A percentile compares a stretch with the other conserved stretches of the same genome.
phyloP scores from a whole-genome alignment of 768 basidiomycete species.

The Kwoniella heveanensis region DNA sequence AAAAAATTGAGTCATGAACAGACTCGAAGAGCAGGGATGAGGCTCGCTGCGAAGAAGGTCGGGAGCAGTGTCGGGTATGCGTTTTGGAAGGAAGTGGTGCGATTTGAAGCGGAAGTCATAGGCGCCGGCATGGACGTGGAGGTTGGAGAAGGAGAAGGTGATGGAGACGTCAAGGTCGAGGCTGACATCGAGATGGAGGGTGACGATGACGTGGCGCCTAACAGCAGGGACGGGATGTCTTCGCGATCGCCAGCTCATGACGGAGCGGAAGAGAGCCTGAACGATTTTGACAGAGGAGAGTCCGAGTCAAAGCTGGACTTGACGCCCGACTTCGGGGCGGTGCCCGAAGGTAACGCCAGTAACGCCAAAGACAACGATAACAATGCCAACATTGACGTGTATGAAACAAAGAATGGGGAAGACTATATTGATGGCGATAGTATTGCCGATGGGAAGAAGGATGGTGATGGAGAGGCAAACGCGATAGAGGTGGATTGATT shows the following conservation, averaged over 20 bases:
- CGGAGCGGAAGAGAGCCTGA: no score
- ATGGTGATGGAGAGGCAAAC: no score
- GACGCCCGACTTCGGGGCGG: no score
- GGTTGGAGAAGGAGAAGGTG: not conserved
- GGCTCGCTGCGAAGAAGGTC: slow-evolving; percentile 8
- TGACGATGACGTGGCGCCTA: not conserved
- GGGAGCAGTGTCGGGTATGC: slow-evolving; percentile 10
- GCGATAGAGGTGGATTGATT: not conserved
- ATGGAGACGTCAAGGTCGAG: not conserved
- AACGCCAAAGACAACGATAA: no score
- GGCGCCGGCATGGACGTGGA: not conserved
- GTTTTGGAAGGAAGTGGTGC: slow-evolving; percentile 19
- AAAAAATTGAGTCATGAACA: not conserved
- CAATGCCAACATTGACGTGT: no score
- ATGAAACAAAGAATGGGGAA: no score
- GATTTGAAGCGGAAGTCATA: slow-evolving; percentile 12
- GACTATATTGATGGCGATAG: no score
- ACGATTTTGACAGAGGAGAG: not conserved
- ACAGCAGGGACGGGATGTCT: no score
- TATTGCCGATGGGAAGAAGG: no score
- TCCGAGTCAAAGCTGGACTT: not conserved
- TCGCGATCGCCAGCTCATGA: no score
- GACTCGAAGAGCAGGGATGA: slow-evolving; percentile 10
- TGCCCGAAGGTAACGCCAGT: no score
- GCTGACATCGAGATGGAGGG: not conserved